Percentiles rank a stretch among this genome's conserved stretches.
phyloP scores from a whole-genome alignment of 2,329 filamentous ascomycete species.

The Colletotrichum phormii region DNA sequence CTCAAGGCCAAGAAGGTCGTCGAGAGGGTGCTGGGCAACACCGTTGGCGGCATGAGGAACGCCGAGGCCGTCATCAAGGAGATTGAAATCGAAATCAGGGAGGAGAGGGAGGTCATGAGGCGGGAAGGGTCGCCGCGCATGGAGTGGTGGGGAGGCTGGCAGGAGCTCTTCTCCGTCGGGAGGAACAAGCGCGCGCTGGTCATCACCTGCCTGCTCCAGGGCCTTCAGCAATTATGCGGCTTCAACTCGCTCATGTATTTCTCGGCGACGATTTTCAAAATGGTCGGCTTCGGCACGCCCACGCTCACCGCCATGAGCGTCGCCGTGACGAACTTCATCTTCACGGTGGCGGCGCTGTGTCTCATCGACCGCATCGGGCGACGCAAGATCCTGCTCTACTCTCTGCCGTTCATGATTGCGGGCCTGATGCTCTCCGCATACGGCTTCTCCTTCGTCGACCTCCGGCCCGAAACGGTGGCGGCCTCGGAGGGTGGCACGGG shows the following conservation, averaged over 20 bases:
- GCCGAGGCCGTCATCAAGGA: slow-evolving; percentile 72
- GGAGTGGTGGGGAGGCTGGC: slow-evolving; percentile 59
- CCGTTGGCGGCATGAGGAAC: slow-evolving; percentile 56
- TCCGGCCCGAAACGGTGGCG: slow-evolving; percentile 47
- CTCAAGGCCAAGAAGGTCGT: slow-evolving; percentile 75
- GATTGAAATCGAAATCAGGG: slow-evolving; percentile 80
- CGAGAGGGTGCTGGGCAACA: slow-evolving; percentile 69
- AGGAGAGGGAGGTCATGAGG: slow-evolving; percentile 70
- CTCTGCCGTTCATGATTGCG: slow-evolving; percentile 84
- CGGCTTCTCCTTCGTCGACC: slow-evolving; percentile 75
- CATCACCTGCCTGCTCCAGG: slow-evolving; percentile 89
- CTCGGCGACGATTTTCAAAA: slow-evolving; percentile 82
- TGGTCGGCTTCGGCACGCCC: slow-evolving; percentile 82
- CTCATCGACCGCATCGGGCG: slow-evolving; percentile 85
- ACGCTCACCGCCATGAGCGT: slow-evolving; percentile 85
- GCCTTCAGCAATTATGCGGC: slow-evolving; percentile 87
- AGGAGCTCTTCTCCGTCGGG: slow-evolving; percentile 65
- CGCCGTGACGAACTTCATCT: slow-evolving; percentile 84
- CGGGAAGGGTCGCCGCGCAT: slow-evolving; percentile 49
- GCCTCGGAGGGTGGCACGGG: slow-evolving; percentile 38
- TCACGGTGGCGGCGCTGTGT: slow-evolving; percentile 79
- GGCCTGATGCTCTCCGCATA: slow-evolving; percentile 78
- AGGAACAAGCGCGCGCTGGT: slow-evolving; percentile 80
- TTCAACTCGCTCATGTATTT: slow-evolving; percentile 97
- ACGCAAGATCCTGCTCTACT: slow-evolving; percentile 82